These are phyloP conservation scores for Phytomonas francai DNA, from an alignment of 208 protist genomes.

Conservation along the genomic window DNA sequence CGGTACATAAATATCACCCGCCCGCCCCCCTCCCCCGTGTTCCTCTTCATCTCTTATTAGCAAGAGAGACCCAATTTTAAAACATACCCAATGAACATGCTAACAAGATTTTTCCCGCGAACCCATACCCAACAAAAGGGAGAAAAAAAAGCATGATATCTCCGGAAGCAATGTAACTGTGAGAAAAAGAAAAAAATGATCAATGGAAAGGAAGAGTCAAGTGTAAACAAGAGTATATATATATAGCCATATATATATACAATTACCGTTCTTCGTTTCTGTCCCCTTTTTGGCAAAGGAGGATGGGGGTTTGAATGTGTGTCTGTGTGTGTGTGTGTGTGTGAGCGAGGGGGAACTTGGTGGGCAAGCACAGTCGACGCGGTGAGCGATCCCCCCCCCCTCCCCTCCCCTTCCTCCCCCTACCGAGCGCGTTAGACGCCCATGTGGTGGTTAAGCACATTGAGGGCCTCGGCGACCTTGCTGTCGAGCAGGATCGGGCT, in stretches of 20 bases:
- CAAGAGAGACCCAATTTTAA: too few species aligned
- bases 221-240: conserved; percentile 1
- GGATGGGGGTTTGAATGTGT: background rate
- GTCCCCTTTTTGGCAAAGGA: background rate
- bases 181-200: background rate
- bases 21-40: too few species aligned
- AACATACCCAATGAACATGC: too few species aligned
- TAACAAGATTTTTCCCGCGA: too few species aligned
- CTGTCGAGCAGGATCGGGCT: conserved; percentile 76
- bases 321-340: background rate
- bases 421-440: conserved; percentile 29
- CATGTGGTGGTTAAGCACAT: conserved; percentile 91
- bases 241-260: conserved; percentile 11
- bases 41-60: too few species aligned
- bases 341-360: background rate
- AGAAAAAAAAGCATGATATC: conserved; percentile 10
- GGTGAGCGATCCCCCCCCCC: background rate
- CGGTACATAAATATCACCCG: too few species aligned
- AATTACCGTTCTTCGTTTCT: background rate
- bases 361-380: background rate
- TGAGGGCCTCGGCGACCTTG: conserved; percentile 96
- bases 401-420: background rate
- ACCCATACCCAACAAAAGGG: background rate
- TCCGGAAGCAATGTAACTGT: conserved; percentile 1
- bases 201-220: conserved; percentile 12